phyloP scores from a whole-genome alignment of 805 yeast species.

The Soucietia sequanensis region DNA sequence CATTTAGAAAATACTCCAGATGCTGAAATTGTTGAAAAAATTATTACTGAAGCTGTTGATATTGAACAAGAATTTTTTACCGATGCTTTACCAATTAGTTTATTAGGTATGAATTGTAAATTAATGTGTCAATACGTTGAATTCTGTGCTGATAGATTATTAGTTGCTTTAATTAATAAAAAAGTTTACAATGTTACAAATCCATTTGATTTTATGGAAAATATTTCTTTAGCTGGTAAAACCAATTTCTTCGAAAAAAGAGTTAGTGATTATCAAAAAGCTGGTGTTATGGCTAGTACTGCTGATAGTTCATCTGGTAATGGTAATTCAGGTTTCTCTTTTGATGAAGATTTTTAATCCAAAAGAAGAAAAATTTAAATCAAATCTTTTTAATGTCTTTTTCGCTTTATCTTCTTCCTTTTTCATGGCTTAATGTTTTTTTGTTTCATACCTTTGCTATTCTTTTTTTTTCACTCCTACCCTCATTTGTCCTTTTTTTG shows the following conservation, averaged over 20 bases:
- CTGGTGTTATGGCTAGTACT: constrained; percentile 92
- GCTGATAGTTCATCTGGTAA: constrained; percentile 21
- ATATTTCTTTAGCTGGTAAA: constrained; percentile 96
- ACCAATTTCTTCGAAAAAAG: constrained; percentile 99
- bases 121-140: constrained; percentile 98
- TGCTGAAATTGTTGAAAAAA: constrained; percentile 71
- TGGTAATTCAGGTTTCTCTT: constrained; percentile 51
- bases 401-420: not conserved
- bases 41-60: constrained; percentile 91
- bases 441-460: constrained; percentile 1
- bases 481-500: too few species aligned
- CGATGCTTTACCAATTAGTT: constrained; percentile 90
- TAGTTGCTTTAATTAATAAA: constrained; percentile 87
- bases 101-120: constrained; percentile 91
- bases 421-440: too few species aligned
- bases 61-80: constrained; percentile 94
- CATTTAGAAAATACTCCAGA: constrained; percentile 90
- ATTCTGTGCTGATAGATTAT: constrained; percentile 94
- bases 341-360: constrained; percentile 87
- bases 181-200: constrained; percentile 84
- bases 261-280: constrained; percentile 98
- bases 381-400: constrained; percentile 1
- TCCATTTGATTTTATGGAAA: constrained; percentile 99
- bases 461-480: not conserved
- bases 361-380: not conserved